These are phyloP conservation scores for Candida yuanshanica DNA, from an alignment of 805 yeast genomes.

Conservation along the genomic window DNA sequence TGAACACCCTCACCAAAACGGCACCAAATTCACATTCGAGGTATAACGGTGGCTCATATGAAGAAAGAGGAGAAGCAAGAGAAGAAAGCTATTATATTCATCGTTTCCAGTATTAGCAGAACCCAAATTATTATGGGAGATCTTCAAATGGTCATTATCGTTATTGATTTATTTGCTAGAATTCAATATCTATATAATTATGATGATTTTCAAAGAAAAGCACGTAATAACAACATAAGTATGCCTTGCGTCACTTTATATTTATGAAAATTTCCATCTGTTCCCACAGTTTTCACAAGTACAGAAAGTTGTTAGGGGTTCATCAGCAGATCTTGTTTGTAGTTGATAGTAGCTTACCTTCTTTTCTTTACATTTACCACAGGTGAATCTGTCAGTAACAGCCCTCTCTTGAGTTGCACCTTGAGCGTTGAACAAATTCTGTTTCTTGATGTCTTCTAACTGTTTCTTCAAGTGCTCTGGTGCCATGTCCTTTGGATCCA, in stretches of 20 bases:
- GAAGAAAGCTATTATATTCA: not conserved
- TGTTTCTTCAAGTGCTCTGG: slow-evolving; percentile 86
- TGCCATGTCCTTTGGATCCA: slow-evolving; percentile 94
- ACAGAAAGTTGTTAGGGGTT: slow-evolving; percentile 96
- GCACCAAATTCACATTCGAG: not conserved
- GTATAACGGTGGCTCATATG: no score
- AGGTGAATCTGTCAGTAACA: slow-evolving; percentile 91
- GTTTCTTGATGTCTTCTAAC: slow-evolving; percentile 77
- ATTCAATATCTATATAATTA: no score
- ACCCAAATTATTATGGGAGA: not conserved
- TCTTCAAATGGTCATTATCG: not conserved
- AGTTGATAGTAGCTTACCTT: slow-evolving; percentile 95
- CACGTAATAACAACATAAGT: not conserved
- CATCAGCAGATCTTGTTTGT: slow-evolving; percentile 99
- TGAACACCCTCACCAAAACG: not conserved
- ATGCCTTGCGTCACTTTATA: not conserved
- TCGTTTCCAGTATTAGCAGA: not conserved
- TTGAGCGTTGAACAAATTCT: slow-evolving; percentile 92
- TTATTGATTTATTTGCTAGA: not conserved
- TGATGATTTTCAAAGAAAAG: no score
- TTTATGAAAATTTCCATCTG: slow-evolving; percentile 90
- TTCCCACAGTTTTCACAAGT: slow-evolving; percentile 97
- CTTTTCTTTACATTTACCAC: slow-evolving; percentile 97
- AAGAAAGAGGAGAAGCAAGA: no score
- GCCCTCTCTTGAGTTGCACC: slow-evolving; percentile 96